Evolutionary conservation across 495 filamentous ascomycete species (phyloP).

Genomic region (Neurospora sp.): DNA sequence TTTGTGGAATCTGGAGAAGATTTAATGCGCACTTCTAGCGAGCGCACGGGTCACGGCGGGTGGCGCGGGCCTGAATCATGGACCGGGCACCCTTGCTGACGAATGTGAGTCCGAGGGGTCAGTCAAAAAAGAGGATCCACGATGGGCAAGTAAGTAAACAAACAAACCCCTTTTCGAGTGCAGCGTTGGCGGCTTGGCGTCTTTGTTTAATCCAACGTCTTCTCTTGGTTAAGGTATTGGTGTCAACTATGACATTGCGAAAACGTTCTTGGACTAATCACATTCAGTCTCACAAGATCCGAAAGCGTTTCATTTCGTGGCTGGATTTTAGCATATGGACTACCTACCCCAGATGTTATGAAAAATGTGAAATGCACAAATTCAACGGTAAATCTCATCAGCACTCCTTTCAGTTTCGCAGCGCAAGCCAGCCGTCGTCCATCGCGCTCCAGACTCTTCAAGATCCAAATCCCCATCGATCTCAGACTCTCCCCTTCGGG

Average conservation of each 20-base stretch:
- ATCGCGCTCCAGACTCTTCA: not conserved
- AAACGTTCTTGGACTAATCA: not conserved
- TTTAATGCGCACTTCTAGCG: not conserved
- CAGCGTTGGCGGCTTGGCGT: not conserved
- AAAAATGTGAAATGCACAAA: not conserved
- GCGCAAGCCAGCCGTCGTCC: not conserved
- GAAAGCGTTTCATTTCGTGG: too few species aligned
- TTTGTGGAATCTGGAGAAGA: too few species aligned
- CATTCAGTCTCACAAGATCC: too few species aligned
- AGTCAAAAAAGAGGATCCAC: not conserved
- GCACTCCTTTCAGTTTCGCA: not conserved
- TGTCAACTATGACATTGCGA: not conserved
- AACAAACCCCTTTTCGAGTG: not conserved
- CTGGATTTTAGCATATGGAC: not conserved
- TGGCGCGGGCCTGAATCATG: not conserved
- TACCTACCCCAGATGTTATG: not conserved
- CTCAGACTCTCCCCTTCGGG: not conserved
- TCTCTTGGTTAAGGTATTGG: not conserved
- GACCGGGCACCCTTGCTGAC: not conserved
- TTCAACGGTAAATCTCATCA: not conserved
- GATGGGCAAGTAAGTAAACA: not conserved
- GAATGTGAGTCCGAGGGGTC: not conserved
- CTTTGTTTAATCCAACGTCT: not conserved
- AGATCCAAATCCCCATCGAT: not conserved
- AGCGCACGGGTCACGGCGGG: not conserved